phyloP scores from a whole-genome alignment of 768 basidiomycete species.

The Psilocybe azurescens region DNA sequence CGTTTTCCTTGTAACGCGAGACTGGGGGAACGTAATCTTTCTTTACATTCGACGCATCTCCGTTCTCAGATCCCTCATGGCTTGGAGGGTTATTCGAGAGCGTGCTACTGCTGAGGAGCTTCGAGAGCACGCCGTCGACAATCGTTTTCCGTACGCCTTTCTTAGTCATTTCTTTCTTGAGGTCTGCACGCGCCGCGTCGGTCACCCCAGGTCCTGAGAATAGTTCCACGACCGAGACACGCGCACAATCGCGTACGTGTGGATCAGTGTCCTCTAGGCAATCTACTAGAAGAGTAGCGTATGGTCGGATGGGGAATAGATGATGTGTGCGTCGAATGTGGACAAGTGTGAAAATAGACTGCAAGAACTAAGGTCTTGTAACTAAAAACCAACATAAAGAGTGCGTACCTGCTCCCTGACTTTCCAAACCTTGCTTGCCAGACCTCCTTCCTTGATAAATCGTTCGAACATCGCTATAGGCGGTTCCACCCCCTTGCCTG shows the following conservation, averaged over 20 bases:
- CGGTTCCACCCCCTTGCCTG: conserved; percentile 70
- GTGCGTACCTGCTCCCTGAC: conserved; percentile 81
- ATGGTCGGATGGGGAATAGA: conserved; percentile 82
- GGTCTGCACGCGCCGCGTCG: conserved; percentile 87
- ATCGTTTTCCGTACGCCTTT: conserved; percentile 89
- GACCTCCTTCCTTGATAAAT: conserved; percentile 70
- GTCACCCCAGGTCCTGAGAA: conserved; percentile 85
- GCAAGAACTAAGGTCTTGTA: conserved; percentile 4
- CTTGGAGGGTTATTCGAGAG: conserved; percentile 50
- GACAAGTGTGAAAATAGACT: conserved; percentile 73
- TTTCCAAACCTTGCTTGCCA: conserved; percentile 85
- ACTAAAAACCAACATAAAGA: background rate
- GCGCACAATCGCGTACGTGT: conserved; percentile 86
- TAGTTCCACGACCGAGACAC: conserved; percentile 79
- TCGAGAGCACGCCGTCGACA: conserved; percentile 76
- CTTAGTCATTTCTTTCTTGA: conserved; percentile 90
- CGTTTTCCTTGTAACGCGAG: conserved; percentile 61
- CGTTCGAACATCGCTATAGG: conserved; percentile 75
- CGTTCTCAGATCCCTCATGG: conserved; percentile 64
- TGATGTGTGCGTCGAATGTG: conserved; percentile 74
- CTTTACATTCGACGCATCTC: conserved; percentile 45
- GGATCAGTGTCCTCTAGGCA: conserved; percentile 91
- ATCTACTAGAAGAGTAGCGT: conserved; percentile 79
- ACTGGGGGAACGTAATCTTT: conserved; percentile 81
- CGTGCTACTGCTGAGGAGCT: conserved; percentile 57